phyloP scores from a whole-genome alignment of 768 basidiomycete species.

The Trametes cingulata region DNA sequence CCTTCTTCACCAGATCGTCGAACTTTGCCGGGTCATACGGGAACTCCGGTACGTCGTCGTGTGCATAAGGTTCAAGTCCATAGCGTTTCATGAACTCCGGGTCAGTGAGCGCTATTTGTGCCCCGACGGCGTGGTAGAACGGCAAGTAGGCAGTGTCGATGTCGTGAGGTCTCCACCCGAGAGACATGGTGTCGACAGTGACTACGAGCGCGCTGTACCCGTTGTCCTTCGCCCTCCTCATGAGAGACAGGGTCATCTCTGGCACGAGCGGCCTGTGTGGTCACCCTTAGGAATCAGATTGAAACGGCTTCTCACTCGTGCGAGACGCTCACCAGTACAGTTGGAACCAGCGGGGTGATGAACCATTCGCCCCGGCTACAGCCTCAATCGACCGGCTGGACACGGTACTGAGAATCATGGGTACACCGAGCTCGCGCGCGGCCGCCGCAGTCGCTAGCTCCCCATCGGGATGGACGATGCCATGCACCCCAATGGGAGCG shows the following conservation, averaged over 20 bases:
- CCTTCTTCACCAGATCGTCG: constrained; percentile 42
- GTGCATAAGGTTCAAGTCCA: constrained; percentile 44
- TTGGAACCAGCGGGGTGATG: constrained; percentile 76
- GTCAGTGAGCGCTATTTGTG: constrained; percentile 69
- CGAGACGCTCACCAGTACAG: constrained; percentile 62
- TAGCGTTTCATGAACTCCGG: constrained; percentile 73
- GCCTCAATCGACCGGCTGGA: constrained; percentile 72
- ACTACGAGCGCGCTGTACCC: constrained; percentile 75
- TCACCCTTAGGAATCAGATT: no score
- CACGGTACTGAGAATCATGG: constrained; percentile 77
- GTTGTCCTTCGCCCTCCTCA: constrained; percentile 62
- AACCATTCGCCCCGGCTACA: constrained; percentile 71
- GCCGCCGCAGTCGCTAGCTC: constrained; percentile 73
- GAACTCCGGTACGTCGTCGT: constrained; percentile 46
- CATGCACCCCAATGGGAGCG: constrained; percentile 80
- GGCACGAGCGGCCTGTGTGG: constrained; percentile 58
- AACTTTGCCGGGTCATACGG: constrained; percentile 58
- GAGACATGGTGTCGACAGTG: constrained; percentile 70
- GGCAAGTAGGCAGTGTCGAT: constrained; percentile 65
- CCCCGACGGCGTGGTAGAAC: constrained; percentile 63
- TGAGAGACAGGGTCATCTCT: constrained; percentile 62
- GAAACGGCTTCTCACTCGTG: no score
- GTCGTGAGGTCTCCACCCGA: constrained; percentile 81
- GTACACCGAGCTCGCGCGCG: constrained; percentile 59
- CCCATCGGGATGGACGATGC: constrained; percentile 66